Evolutionary conservation across 2,329 filamentous ascomycete species (phyloP), one percentile per base, ranked within the genome.

Genomic region (Talaromyces rugulosus): DNA sequence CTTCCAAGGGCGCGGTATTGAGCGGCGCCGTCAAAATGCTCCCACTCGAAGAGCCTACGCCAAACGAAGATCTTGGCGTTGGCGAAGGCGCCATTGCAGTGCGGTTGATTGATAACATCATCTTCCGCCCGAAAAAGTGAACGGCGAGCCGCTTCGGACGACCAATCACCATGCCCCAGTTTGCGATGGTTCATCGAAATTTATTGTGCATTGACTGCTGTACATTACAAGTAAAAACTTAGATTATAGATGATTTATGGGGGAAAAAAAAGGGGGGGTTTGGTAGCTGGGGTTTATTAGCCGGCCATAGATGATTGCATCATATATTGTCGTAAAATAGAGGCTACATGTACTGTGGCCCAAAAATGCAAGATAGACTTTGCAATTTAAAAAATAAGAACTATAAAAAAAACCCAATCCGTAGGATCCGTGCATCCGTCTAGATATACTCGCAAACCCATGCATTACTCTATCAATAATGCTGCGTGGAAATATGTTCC

Each of bases 1-100:
- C 83, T 0, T 76, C 78, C 0, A 86, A 81, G 65, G 94, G 94
- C 1, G 93, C 89, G 0, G 89, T 99, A 40, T 76, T 99, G 62
- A 98, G 94, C 72, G 92, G 91, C 3, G 95, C 95, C 0, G 81
- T 99, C 62, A 95, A 91, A 78, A 96, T 99, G 89, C 74, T 91
- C 53, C 90, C 92, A 0, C 80, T 96, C 1, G 90, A 96, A 71
- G 82, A 85, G 58, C 82, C 88, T 0, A 82, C 81, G 56, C 78
- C 85, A 5, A 90, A 84, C 0, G 93, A 98, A 74, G 87, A 92
- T 66, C 75, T 81, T 31, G 85, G 85, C 4, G 75, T 93, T 30
- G 92, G 92, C 3, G 86, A 85, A 60, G 88, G 87, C 3, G 88
- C 89, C 1, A 90, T 91, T 16, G 74, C 87, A 0, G 95, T 99